Percentiles rank a stretch among this genome's conserved stretches.
Evolutionary conservation across 78 protist species (phyloP).

Genomic region (Dictyostelium brefeldianum): DNA sequence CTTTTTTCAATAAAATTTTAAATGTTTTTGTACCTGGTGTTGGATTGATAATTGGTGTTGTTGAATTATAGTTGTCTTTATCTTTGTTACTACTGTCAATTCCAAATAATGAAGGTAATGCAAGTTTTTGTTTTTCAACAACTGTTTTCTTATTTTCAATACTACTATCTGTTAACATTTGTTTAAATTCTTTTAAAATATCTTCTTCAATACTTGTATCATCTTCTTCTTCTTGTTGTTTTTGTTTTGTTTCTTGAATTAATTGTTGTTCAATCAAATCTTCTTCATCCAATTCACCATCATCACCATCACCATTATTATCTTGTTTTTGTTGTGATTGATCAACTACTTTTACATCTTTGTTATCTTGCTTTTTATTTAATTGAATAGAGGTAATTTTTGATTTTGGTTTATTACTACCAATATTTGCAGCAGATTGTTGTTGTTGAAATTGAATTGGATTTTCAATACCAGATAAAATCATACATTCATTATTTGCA

Average conservation of each 20-base stretch:
- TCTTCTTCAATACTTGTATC: constrained; percentile 24
- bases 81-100: not conserved
- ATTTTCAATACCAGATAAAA: not conserved
- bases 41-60: not conserved
- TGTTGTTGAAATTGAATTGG: not conserved
- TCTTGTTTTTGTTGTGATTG: not conserved
- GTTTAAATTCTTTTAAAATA: constrained; percentile 48
- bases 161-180: constrained; percentile 31
- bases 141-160: constrained; percentile 3
- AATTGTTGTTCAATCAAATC: not conserved
- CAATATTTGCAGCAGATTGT: not conserved
- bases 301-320: not conserved
- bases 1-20: constrained; percentile 48
- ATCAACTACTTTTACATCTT: too few relatives aligned
- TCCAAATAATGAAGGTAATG: constrained; percentile 26
- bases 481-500: constrained; percentile 65
- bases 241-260: not conserved
- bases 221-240: constrained; percentile 29
- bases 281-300: not conserved
- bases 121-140: constrained; percentile 28
- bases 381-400: not conserved
- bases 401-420: not conserved
- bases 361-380: not conserved
- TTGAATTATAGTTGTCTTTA: not conserved
- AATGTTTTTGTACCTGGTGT: constrained; percentile 17